phyloP scores from a whole-genome alignment of 2,329 filamentous ascomycete species.

The Colletotrichum sojae region DNA sequence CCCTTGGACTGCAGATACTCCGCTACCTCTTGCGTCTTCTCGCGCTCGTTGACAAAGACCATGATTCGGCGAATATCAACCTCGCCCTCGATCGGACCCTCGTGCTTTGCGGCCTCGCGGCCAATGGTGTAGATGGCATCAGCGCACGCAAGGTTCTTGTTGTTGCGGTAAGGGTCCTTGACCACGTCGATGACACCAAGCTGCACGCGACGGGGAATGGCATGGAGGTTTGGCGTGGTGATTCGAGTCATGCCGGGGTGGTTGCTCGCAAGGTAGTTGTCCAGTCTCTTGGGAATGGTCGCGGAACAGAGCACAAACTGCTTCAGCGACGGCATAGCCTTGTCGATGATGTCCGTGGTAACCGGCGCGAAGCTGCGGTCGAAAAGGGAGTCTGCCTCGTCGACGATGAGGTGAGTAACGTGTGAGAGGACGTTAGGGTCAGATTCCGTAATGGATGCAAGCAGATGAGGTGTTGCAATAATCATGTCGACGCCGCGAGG shows the following conservation, averaged over 20 bases:
- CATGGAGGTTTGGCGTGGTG: conserved; percentile 95
- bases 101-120: conserved; percentile 76
- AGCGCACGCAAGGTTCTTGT: conserved; percentile 92
- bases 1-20: conserved; percentile 86
- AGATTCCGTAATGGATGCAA: conserved; percentile 87
- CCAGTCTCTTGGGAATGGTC: conserved; percentile 91
- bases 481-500: conserved; percentile 87
- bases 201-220: conserved; percentile 94
- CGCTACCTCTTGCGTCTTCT: conserved; percentile 86
- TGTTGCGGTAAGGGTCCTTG: conserved; percentile 92
- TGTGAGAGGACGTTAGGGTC: conserved; percentile 95
- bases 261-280: conserved; percentile 83
- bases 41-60: conserved; percentile 97
- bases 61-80: conserved; percentile 86
- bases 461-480: conserved; percentile 89
- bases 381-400: conserved; percentile 96
- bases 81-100: conserved; percentile 67
- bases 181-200: conserved; percentile 93
- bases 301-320: conserved; percentile 95
- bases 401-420: conserved; percentile 88
- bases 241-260: conserved; percentile 89
- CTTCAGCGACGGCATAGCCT: conserved; percentile 83
- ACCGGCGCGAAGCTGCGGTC: conserved; percentile 92
- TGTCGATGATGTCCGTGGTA: conserved; percentile 87
- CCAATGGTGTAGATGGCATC: conserved; percentile 96